A percentile compares a stretch with the other conserved stretches of the same genome.
Conservation (phyloP, 2,329 filamentous ascomycete genomes). For the Fusarium ramigenum region DNA sequence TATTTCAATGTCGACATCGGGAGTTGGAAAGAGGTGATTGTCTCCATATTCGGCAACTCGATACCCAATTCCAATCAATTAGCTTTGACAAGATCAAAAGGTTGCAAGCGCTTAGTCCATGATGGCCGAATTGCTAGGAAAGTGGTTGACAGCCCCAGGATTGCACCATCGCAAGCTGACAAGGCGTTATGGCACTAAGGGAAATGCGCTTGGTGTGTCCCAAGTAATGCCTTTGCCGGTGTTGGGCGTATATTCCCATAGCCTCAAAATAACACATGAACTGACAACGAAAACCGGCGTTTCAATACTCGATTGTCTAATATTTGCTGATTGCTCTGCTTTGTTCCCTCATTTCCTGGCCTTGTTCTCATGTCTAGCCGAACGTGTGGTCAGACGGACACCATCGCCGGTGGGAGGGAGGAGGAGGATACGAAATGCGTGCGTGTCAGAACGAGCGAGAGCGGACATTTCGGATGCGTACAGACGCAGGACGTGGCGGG, state of each 20-base stretch:
- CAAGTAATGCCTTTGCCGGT: slow-evolving; percentile 20
- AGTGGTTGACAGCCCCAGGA: slow-evolving; percentile 38
- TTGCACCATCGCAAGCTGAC: slow-evolving; percentile 44
- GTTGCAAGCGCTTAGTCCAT: neutral
- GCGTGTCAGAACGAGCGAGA: slow-evolving; percentile 7
- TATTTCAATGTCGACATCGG: slow-evolving; percentile 43
- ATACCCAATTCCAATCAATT: slow-evolving; percentile 6
- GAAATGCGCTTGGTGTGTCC: slow-evolving; percentile 23
- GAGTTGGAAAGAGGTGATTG: slow-evolving; percentile 38
- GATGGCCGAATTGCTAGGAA: slow-evolving; percentile 26
- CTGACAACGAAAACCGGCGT: neutral
- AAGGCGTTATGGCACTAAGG: slow-evolving; percentile 43
- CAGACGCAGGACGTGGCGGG: slow-evolving; percentile 35
- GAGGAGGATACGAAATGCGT: slow-evolving; percentile 19
- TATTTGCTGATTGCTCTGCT: neutral
- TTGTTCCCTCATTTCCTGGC: neutral
- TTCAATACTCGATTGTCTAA: neutral
- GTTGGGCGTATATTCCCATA: slow-evolving; percentile 3
- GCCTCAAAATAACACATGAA: neutral
- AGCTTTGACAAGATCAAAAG: neutral
- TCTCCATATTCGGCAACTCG: neutral
- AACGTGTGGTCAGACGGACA: slow-evolving; percentile 4
- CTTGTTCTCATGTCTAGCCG: neutral
- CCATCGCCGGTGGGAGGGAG: slow-evolving; percentile 1
- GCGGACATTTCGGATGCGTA: slow-evolving; percentile 25